Conservation (phyloP, 2,329 filamentous ascomycete genomes). For the Pseudopithomyces maydicus region DNA sequence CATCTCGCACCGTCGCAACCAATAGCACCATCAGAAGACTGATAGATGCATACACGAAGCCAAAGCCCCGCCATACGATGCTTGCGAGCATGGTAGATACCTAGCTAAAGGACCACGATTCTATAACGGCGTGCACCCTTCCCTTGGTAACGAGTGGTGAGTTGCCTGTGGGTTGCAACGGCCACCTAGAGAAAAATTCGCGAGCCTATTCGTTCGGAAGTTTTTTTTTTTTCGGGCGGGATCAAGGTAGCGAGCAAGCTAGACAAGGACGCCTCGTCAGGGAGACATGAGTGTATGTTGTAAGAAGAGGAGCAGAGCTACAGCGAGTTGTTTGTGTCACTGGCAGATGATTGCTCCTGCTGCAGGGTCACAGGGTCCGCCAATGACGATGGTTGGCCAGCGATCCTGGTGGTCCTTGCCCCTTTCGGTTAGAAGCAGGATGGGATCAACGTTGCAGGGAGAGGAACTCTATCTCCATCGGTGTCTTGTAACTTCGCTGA, state of each 20-base stretch:
- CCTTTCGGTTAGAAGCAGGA: constrained; percentile 3
- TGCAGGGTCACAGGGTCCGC: constrained; percentile 4
- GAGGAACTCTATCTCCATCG: neutral
- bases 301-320: neutral
- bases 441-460: neutral
- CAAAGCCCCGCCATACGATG: constrained; percentile 32
- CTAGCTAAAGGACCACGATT: neutral
- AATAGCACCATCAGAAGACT: constrained; percentile 27
- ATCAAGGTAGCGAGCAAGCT: neutral
- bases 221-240: neutral
- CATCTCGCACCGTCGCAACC: constrained; percentile 30
- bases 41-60: constrained; percentile 38
- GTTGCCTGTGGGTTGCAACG: too few species aligned
- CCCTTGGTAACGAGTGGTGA: too few species aligned
- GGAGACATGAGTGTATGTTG: neutral
- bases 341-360: constrained; percentile 8
- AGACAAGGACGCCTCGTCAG: neutral
- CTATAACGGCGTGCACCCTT: too few species aligned
- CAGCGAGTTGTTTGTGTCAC: neutral
- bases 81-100: constrained; percentile 16
- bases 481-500: neutral
- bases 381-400: constrained; percentile 14
- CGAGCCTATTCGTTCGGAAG: neutral
- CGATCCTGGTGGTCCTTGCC: constrained; percentile 13
- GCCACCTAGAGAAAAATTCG: neutral